Base-by-base conservation (phyloP, 345 rosid species). In the Arabidopsis thaliana region DNA sequence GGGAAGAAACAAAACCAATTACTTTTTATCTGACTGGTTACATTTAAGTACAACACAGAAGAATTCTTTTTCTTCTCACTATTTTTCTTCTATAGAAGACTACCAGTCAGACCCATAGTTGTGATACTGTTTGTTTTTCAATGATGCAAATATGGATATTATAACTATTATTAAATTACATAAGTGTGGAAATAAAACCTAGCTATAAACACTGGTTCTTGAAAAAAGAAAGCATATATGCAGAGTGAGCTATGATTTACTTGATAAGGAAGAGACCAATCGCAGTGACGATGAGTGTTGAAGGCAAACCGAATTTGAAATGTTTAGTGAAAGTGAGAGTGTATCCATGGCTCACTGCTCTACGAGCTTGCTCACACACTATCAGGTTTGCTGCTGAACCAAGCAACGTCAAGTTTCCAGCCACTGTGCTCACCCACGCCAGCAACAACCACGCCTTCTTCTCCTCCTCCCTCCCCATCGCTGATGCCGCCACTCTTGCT, bases 301-400 rank as follows among this genome's bases (percentile, higher is more conserved):
- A 91, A 36, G 98, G 98, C 53, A 88, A 66, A 50, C 98, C 96
- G 14, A 88, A 89, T 63, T 83, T 87, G 22, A 93, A 80, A 58
- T 93, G 97, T 32, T 76, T 87, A 84, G 86, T 88, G 72, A 93
- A 91, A 38, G 93, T 83, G 28, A 91, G 78, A 5, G 82, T 85
- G 83, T 89, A 88, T 1, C 85, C 86, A 12, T 81, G 66, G 9
- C 62, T 67, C 1, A 84, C 80, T 48, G 91, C 79, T 4, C 91
- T 79, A 12, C 83, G 75, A 56, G 98, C 98, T 83, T 93, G 91
- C 73, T 91, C 96, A 13, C 98, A 88, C 59, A 91, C 94, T 52
- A 91, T 91, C 85, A 93, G 77, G 79, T 93, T 93, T 3, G 96
- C 94, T 0, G 97, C 97, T 5, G 97, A 91, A 4, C 98, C 98